Evolutionary conservation across 805 yeast genomes (phyloP).

Genomic region (Saturnispora diversa): DNA sequence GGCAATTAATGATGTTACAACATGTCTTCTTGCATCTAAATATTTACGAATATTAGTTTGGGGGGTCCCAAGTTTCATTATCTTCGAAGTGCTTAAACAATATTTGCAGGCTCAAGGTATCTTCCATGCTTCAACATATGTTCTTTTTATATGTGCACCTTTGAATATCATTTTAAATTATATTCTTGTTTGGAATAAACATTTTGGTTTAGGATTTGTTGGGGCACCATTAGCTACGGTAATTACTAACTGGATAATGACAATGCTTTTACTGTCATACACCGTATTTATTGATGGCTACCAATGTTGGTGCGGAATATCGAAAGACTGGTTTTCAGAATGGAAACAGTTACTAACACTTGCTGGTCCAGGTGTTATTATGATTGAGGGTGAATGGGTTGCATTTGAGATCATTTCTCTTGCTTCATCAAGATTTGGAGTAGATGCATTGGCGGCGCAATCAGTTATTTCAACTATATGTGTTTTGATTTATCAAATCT

Average conservation of each 20-base stretch:
- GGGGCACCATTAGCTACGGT: conserved; percentile 57
- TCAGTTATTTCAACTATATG: conserved; percentile 38
- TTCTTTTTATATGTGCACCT: conserved; percentile 47
- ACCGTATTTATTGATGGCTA: conserved; percentile 38
- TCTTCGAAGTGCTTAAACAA: conserved; percentile 49
- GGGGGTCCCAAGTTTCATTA: conserved; percentile 50
- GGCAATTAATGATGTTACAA: conserved; percentile 39
- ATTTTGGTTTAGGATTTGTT: conserved; percentile 43
- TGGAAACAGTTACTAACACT: conserved; percentile 39
- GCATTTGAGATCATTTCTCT: conserved; percentile 51
- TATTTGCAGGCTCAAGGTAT: conserved; percentile 53
- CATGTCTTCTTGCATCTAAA: conserved; percentile 41
- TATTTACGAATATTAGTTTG: conserved; percentile 40
- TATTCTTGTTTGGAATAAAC: conserved; percentile 36
- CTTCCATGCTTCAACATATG: conserved; percentile 48
- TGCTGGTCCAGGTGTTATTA: conserved; percentile 48
- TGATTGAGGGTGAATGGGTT: conserved; percentile 54
- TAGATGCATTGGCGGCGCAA: conserved; percentile 46
- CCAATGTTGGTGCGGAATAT: conserved; percentile 45
- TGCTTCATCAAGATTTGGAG: conserved; percentile 47
- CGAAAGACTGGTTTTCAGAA: conserved; percentile 34
- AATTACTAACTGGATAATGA: conserved; percentile 51
- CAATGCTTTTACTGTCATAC: conserved; percentile 34
- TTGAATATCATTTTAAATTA: conserved; percentile 41
- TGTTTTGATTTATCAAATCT: conserved; percentile 45